Evolutionary conservation across 495 filamentous ascomycete genomes (phyloP).

Genomic region (Platismatia glauca): DNA sequence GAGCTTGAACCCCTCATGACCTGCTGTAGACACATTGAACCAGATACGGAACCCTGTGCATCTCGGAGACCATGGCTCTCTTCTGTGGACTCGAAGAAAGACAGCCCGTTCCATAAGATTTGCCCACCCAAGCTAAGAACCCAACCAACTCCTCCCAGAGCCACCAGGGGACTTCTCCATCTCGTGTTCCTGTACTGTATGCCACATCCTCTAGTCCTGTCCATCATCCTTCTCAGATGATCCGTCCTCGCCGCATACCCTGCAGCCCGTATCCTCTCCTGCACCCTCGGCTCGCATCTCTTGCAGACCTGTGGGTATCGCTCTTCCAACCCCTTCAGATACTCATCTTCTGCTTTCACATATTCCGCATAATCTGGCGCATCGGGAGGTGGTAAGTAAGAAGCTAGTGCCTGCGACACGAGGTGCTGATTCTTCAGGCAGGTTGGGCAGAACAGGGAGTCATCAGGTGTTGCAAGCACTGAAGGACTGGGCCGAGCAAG

Average conservation of each 20-base stretch:
- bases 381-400: conserved; percentile 60
- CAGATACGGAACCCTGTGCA: conserved; percentile 13
- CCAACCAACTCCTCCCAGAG: conserved; percentile 27
- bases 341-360: conserved; percentile 49
- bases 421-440: conserved; percentile 80
- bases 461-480: conserved; percentile 32
- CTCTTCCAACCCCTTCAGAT: conserved; percentile 56
- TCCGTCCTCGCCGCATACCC: conserved; percentile 74
- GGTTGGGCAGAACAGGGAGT: conserved; percentile 61
- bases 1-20: conserved; percentile 23
- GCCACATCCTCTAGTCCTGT: conserved; percentile 45
- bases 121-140: conserved; percentile 30
- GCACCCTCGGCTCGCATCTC: conserved; percentile 60
- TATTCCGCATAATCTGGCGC: conserved; percentile 52
- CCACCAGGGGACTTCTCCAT: conserved; percentile 43
- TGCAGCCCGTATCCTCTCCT: conserved; percentile 53
- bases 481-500: conserved; percentile 27
- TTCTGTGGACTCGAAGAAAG: conserved; percentile 23
- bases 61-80: conserved; percentile 16
- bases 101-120: conserved; percentile 35
- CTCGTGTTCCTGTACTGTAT: conserved; percentile 33
- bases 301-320: conserved; percentile 79
- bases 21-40: conserved; percentile 29
- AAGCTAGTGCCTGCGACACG: conserved; percentile 54
- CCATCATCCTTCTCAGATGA: conserved; percentile 61